Evolutionary conservation across 2,329 filamentous ascomycete genomes (phyloP), one percentile per base, ranked within the genome.

Genomic region (Colletotrichum sp.): DNA sequence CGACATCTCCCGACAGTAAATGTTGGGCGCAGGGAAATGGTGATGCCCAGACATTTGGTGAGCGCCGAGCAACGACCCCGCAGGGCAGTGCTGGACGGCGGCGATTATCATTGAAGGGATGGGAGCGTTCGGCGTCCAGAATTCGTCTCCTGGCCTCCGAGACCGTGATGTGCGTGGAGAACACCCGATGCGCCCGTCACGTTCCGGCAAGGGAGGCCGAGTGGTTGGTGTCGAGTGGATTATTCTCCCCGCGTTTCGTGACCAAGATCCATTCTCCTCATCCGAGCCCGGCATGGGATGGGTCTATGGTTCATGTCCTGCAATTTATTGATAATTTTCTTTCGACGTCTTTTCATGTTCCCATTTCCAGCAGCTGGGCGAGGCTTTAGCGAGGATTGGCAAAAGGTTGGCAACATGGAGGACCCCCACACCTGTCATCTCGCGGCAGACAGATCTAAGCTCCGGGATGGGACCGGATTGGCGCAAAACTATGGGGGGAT

Each of bases 381-480:
- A 69, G 43, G 31, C 59, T 31, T 59, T 51, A 12, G 33, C 38
- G 34, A 34, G 66, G 57, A 63, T 59, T 63, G 8, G 43, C 38
- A 31, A 29, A 73, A 43, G 55, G 62, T 59, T 66, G 61, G 67
- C 71, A 31, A 62, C 54, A 70, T 64, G 59, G 68, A 27, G 57
- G 21, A 62, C 63, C 72, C 71, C 72, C 72, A 74, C 72, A 74
- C 62, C 66, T 72, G 63, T 72, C 72, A 74, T 74, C 69, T 71
- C 21, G 63, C 72, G 72, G 72, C 69, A 72, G 68, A 72, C 72
- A 74, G 72, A 74, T 74, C 72, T 74, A 72, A 72, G 63, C 62
- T 74, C 72, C 72, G 72, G 36, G 57, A 67, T 63, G 69, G 62
- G 57, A 58, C 72, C 68, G 57, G 72, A 65, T 74, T 74, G 69